phyloP scores from a whole-genome alignment of 345 rosid genomes.

The Hypericum androsaemum region DNA sequence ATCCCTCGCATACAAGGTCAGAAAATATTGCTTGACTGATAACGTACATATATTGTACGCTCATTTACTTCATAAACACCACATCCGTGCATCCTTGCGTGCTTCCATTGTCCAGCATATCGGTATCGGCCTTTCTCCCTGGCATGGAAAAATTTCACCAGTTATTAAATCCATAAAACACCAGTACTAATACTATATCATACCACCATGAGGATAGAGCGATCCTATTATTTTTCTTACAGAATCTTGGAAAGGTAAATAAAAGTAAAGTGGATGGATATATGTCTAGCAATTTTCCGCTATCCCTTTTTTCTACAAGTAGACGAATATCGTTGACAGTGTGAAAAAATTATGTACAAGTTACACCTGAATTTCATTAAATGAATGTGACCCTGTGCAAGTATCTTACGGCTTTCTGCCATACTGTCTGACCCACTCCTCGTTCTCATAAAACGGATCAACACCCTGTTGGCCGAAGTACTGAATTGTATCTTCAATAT shows the following conservation, averaged over 20 bases:
- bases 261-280: too few species aligned
- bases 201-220: too few species aligned
- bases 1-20: too few species aligned
- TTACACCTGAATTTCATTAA: constrained; percentile 4
- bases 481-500: constrained; percentile 65
- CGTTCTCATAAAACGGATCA: constrained; percentile 66
- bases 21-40: too few species aligned
- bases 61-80: constrained; percentile 86
- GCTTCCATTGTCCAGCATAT: constrained; percentile 97
- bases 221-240: too few species aligned
- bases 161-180: constrained; percentile 2
- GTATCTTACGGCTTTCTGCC: constrained; percentile 74
- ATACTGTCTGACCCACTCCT: constrained; percentile 63
- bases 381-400: too few species aligned
- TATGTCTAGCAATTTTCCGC: too few species aligned
- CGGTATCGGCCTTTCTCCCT: constrained; percentile 94
- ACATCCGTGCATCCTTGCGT: constrained; percentile 89
- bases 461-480: constrained; percentile 39
- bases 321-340: not conserved
- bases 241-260: too few species aligned
- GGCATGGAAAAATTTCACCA: constrained; percentile 18
- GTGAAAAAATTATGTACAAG: not conserved
- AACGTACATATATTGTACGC: constrained; percentile 49
- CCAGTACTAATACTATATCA: too few species aligned
- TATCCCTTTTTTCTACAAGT: not conserved